Percentiles rank a stretch among this genome's conserved stretches.
Evolutionary conservation across 2,329 filamentous ascomycete species (phyloP).

Genomic region (Blastomyces percursus): DNA sequence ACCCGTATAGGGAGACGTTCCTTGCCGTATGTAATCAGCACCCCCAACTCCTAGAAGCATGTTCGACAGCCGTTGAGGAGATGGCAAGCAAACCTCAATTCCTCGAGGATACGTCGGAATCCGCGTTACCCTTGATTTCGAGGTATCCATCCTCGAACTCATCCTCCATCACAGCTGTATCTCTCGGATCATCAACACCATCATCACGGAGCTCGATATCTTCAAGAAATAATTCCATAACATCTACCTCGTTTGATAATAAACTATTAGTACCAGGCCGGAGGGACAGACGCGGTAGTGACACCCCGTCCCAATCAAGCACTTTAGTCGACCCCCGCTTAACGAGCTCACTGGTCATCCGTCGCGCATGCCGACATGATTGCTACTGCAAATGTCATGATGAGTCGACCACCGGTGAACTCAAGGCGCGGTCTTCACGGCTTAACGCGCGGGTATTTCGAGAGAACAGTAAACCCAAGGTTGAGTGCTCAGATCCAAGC

Average conservation of each 20-base stretch:
- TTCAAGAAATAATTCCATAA: not conserved
- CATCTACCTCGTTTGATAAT: not conserved
- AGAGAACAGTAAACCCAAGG: not conserved
- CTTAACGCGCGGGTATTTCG: conserved; percentile 5
- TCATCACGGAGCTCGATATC: conserved; percentile 4
- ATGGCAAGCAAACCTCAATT: conserved; percentile 4
- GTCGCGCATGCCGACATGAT: conserved; percentile 12
- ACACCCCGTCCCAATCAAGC: not conserved
- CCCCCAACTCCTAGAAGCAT: conserved; percentile 11
- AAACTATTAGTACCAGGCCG: not conserved
- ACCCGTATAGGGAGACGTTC: conserved; percentile 10
- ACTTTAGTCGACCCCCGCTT: not conserved
- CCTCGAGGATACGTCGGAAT: not conserved
- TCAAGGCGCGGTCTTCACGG: not conserved
- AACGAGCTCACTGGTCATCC: conserved; percentile 8
- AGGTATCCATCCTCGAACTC: not conserved
- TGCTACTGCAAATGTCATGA: conserved; percentile 13
- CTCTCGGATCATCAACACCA: not conserved
- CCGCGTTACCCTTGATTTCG: not conserved
- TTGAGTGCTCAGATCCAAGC: conserved; percentile 10
- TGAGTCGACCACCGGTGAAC: not conserved
- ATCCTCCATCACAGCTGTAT: not conserved
- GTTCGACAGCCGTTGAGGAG: conserved; percentile 9
- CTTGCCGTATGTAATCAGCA: conserved; percentile 10
- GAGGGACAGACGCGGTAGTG: not conserved